Evolutionary conservation across 2,329 filamentous ascomycete species (phyloP).

Genomic region (Periconia digitata): DNA sequence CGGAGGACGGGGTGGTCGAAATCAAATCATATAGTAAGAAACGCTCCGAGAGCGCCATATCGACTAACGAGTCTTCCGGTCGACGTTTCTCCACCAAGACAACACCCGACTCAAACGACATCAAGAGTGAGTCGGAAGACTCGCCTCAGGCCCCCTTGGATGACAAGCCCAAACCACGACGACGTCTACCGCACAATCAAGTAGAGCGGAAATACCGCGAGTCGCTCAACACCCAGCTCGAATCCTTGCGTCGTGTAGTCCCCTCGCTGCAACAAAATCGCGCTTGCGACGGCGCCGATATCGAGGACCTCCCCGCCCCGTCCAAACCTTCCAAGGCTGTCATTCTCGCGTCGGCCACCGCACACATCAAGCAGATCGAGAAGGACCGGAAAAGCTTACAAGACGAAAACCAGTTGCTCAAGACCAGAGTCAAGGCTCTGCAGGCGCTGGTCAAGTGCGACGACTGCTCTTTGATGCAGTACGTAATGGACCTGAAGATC

Average conservation of each 20-base stretch:
- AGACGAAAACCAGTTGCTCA: slow-evolving; percentile 43
- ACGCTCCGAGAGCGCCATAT: slow-evolving; percentile 39
- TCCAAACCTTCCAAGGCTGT: slow-evolving; percentile 50
- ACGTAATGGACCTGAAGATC: slow-evolving; percentile 46
- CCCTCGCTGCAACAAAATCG: slow-evolving; percentile 44
- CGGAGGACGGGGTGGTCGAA: slow-evolving; percentile 40
- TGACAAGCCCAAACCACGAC: slow-evolving; percentile 37
- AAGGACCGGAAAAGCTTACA: slow-evolving; percentile 44
- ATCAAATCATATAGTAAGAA: slow-evolving; percentile 40
- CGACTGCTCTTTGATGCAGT: slow-evolving; percentile 49
- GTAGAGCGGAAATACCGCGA: slow-evolving; percentile 52
- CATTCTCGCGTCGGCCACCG: slow-evolving; percentile 49
- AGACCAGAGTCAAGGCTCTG: slow-evolving; percentile 45
- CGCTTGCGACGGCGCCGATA: slow-evolving; percentile 43
- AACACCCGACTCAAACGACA: slow-evolving; percentile 16
- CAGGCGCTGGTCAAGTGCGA: slow-evolving; percentile 50
- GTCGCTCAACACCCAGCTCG: slow-evolving; percentile 50
- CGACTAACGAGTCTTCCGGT: slow-evolving; percentile 30
- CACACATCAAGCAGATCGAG: slow-evolving; percentile 51
- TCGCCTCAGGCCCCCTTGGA: slow-evolving; percentile 20
- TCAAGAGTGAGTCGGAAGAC: slow-evolving; percentile 38
- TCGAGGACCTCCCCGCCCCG: slow-evolving; percentile 46
- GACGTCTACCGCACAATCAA: slow-evolving; percentile 47
- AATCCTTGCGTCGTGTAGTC: slow-evolving; percentile 44
- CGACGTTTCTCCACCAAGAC: slow-evolving; percentile 29